Evolutionary conservation across 441 rosid species (phyloP).

Genomic region (Gossypium gossypioides): DNA sequence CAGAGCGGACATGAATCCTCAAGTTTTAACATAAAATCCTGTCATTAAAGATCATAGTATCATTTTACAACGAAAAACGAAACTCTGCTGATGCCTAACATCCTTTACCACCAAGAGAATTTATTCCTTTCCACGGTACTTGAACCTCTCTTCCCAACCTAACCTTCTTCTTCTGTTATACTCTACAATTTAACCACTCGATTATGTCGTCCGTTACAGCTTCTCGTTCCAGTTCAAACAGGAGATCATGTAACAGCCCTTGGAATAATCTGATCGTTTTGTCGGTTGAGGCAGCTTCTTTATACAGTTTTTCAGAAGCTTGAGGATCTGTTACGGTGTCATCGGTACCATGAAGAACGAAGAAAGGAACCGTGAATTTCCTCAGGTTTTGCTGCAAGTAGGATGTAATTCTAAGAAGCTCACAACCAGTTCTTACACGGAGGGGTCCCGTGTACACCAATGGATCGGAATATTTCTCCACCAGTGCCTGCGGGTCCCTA

Average conservation of each 20-base stretch:
- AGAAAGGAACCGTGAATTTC: conserved; percentile 48
- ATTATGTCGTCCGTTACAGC: conserved; percentile 38
- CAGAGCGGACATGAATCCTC: neutral
- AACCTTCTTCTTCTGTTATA: conserved; percentile 1
- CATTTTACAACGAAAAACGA: neutral
- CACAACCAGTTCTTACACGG: conserved; percentile 71
- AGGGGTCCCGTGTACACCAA: conserved; percentile 62
- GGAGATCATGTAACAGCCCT: conserved; percentile 69
- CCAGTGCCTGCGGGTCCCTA: conserved; percentile 67
- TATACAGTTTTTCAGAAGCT: conserved; percentile 47
- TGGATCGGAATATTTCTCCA: conserved; percentile 78
- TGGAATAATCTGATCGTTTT: conserved; percentile 50
- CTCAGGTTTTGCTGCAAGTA: conserved; percentile 51
- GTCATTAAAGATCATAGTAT: neutral
- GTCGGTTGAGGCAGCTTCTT: conserved; percentile 62
- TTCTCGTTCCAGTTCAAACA: conserved; percentile 68
- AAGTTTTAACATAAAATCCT: neutral
- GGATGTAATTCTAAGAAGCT: conserved; percentile 56
- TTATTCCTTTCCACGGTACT: too few relatives aligned
- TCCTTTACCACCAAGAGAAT: too few relatives aligned
- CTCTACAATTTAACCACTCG: conserved; percentile 52
- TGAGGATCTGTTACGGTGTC: conserved; percentile 71
- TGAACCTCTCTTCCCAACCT: neutral
- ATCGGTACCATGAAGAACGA: conserved; percentile 68
- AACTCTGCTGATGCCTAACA: neutral